phyloP scores from a whole-genome alignment of 2,329 filamentous ascomycete species.

The Exutisphaerella laricina region DNA sequence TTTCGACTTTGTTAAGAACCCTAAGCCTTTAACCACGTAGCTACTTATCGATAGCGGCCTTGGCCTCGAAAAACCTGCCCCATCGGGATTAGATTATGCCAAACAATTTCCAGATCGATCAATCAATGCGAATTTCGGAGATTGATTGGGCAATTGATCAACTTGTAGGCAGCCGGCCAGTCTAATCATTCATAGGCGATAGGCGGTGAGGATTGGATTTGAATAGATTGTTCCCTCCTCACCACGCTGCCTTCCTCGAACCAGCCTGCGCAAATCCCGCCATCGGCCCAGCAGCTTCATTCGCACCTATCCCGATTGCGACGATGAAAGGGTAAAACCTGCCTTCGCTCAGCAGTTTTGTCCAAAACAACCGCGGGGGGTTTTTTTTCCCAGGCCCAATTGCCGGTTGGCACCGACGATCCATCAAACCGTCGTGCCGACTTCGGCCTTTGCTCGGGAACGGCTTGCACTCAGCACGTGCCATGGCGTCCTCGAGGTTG shows the following conservation, averaged over 20 bases:
- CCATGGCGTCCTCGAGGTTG: neutral
- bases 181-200: too few species aligned
- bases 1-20: too few species aligned
- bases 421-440: neutral
- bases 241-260: neutral
- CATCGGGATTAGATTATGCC: too few species aligned
- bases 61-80: too few species aligned
- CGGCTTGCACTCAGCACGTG: neutral
- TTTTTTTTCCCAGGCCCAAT: neutral
- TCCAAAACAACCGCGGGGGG: neutral
- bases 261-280: neutral
- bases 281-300: neutral
- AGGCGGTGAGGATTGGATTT: too few species aligned
- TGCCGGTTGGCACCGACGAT: neutral
- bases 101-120: too few species aligned
- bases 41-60: too few species aligned
- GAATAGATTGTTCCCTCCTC: neutral
- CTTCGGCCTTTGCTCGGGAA: neutral
- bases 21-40: too few species aligned
- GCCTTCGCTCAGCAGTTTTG: neutral
- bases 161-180: too few species aligned
- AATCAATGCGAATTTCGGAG: too few species aligned
- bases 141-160: too few species aligned
- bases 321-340: neutral
- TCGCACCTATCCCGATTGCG: neutral